Percentiles rank a stretch among this genome's conserved stretches.
Conservation (phyloP, 1,139 yeast genomes). For the Blastobotrys malaysiensis region DNA sequence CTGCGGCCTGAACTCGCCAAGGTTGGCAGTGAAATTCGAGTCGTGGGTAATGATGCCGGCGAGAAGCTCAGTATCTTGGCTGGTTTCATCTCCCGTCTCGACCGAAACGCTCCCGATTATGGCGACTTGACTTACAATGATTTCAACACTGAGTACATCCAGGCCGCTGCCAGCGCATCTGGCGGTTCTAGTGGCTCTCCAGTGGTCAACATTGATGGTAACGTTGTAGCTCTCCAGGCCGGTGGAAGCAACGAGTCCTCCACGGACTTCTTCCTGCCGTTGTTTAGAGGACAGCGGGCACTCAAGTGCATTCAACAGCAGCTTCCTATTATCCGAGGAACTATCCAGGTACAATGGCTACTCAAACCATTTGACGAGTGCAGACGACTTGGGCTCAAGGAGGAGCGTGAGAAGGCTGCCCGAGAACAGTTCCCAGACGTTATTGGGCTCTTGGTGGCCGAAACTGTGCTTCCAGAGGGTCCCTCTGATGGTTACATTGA, state of each 20-base stretch:
- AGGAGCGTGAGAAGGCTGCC: constrained; percentile 66
- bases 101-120: constrained; percentile 92
- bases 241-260: constrained; percentile 92
- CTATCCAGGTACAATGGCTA: constrained; percentile 88
- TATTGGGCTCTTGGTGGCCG: constrained; percentile 82
- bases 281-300: constrained; percentile 78
- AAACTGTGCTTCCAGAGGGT: constrained; percentile 77
- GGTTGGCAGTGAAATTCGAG: constrained; percentile 88
- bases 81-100: constrained; percentile 85
- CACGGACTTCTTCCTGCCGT: constrained; percentile 86
- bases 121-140: constrained; percentile 88
- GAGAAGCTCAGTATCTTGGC: constrained; percentile 84
- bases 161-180: constrained; percentile 93
- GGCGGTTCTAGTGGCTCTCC: constrained; percentile 98
- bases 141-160: constrained; percentile 92
- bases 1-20: constrained; percentile 77
- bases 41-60: constrained; percentile 95
- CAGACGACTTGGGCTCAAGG: constrained; percentile 73
- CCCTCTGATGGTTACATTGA: constrained; percentile 70
- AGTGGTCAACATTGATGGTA: constrained; percentile 80
- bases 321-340: constrained; percentile 66
- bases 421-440: constrained; percentile 66
- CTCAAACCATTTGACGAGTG: constrained; percentile 88
- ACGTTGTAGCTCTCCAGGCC: constrained; percentile 88
- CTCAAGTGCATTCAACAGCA: constrained; percentile 61